Percentiles rank a stretch among this genome's conserved stretches.
phyloP scores from a whole-genome alignment of 208 protist genomes.

The Crithidia thermophila region DNA sequence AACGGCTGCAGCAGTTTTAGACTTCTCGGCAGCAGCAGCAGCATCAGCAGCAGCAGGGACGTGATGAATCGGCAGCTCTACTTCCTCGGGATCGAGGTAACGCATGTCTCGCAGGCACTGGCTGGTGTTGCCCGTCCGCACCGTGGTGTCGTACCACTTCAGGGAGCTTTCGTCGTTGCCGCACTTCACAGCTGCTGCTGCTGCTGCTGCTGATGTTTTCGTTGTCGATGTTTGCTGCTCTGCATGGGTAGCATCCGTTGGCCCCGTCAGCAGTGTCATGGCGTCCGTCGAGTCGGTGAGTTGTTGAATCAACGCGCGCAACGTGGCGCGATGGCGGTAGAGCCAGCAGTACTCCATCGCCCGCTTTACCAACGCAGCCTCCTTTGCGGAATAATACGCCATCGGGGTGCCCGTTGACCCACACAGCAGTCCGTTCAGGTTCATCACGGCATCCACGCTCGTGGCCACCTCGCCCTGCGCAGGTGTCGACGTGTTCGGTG shows the following conservation, averaged over 20 bases:
- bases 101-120: slow-evolving; percentile 29
- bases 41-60: too few relatives aligned
- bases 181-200: neutral
- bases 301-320: slow-evolving; percentile 10
- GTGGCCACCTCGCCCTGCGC: too few relatives aligned
- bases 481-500: neutral
- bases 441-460: neutral
- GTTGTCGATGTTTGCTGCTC: too few relatives aligned
- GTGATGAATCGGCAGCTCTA: too few relatives aligned
- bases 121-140: slow-evolving; percentile 3
- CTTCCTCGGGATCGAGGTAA: slow-evolving; percentile 22
- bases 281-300: slow-evolving; percentile 7
- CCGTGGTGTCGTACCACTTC: neutral
- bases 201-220: neutral
- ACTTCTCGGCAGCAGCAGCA: neutral
- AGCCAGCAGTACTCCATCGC: slow-evolving; percentile 34
- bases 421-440: neutral
- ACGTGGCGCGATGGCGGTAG: neutral
- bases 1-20: neutral
- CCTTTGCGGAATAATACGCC: slow-evolving; percentile 4
- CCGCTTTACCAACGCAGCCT: slow-evolving; percentile 23
- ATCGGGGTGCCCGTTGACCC: slow-evolving; percentile 1
- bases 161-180: neutral
- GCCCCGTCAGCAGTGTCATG: slow-evolving; percentile 6
- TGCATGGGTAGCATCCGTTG: too few relatives aligned